These are phyloP conservation scores for Pyrus communis DNA, from an alignment of 306 rosid species.

Conservation along the genomic window DNA sequence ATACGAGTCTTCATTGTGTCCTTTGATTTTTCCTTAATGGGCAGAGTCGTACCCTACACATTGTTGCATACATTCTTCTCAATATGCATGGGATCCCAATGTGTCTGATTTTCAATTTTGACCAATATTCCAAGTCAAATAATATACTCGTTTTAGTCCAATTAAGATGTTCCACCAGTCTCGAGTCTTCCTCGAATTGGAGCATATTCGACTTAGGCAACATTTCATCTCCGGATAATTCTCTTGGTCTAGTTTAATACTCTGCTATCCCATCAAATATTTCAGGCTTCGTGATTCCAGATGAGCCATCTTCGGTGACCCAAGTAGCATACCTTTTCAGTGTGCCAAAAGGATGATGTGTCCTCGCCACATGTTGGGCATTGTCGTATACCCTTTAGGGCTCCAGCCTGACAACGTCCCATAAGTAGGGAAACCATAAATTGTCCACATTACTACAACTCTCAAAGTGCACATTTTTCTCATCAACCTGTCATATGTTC, in stretches of 20 bases:
- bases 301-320: background rate
- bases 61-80: background rate
- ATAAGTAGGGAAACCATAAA: background rate
- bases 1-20: background rate
- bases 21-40: too few relatives aligned
- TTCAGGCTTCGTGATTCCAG: too few relatives aligned
- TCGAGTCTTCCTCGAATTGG: too few relatives aligned
- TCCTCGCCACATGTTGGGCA: background rate
- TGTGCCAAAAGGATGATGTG: background rate
- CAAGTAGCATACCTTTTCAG: too few relatives aligned
- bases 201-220: too few relatives aligned
- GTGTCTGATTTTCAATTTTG: background rate
- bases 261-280: too few relatives aligned
- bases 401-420: background rate
- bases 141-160: background rate
- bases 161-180: too few relatives aligned
- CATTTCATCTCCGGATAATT: background rate
- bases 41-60: background rate
- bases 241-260: too few relatives aligned
- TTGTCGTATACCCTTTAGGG: background rate
- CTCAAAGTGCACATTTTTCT: background rate
- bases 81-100: background rate
- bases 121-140: background rate
- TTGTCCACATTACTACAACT: background rate
- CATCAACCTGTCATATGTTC: background rate